phyloP scores from a whole-genome alignment of 495 filamentous ascomycete species.

The Apodospora peruviana region DNA sequence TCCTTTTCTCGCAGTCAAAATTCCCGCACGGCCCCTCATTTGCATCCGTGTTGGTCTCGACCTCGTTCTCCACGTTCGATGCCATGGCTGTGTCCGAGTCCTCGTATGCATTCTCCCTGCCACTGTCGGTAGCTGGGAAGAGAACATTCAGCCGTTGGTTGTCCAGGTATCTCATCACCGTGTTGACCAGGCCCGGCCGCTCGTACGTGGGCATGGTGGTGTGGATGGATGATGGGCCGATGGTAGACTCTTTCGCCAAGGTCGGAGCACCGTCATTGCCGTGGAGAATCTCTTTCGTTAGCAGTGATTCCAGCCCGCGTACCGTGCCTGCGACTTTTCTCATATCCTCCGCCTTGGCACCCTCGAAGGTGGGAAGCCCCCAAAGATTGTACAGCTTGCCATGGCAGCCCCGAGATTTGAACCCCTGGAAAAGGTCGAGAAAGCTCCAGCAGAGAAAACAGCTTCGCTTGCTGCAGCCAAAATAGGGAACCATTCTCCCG shows the following conservation, averaged over 20 bases:
- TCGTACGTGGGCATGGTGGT: not conserved
- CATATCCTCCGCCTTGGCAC: not conserved
- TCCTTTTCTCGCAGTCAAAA: not conserved
- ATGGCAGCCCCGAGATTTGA: conserved; percentile 2
- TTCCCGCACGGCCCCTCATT: not conserved
- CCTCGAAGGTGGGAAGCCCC: not conserved
- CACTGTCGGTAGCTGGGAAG: no score
- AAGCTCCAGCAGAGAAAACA: conserved; percentile 5
- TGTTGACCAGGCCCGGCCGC: not conserved
- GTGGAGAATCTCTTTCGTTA: not conserved
- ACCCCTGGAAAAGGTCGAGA: not conserved
- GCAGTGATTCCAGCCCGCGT: not conserved
- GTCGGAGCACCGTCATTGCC: not conserved
- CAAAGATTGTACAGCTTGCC: conserved; percentile 5
- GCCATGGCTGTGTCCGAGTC: not conserved
- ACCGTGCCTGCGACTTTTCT: not conserved
- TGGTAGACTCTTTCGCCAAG: conserved; percentile 1
- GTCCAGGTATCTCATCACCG: not conserved
- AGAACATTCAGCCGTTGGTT: not conserved
- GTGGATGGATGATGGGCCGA: not conserved
- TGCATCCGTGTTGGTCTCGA: not conserved
- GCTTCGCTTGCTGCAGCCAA: conserved; percentile 4
- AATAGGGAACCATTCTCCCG: not conserved
- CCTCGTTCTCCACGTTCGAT: not conserved
- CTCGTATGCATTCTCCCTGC: no score